These are phyloP conservation scores for Macrophomina pseudophaseolina DNA, from an alignment of 2,329 filamentous ascomycete genomes.

Conservation along the genomic window DNA sequence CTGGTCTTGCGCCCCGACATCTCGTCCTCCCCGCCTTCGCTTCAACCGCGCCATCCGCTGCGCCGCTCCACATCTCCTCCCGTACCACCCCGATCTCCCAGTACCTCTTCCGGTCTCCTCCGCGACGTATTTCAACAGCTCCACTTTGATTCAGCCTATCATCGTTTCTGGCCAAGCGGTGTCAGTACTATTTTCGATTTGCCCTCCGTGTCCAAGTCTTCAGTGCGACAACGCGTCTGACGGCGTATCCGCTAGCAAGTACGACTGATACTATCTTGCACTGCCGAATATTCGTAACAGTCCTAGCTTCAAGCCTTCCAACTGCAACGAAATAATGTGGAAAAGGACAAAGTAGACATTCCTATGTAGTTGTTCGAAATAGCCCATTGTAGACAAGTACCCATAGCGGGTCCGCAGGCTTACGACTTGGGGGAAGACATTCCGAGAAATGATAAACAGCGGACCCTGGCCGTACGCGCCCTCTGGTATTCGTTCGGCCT, in stretches of 20 bases:
- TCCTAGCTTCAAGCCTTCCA: too few species aligned
- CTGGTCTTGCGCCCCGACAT: background rate
- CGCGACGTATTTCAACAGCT: slow-evolving; percentile 1
- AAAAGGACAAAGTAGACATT: too few species aligned
- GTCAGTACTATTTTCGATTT: slow-evolving; percentile 4
- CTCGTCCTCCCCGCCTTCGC: slow-evolving; percentile 8
- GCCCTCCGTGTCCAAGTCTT: background rate
- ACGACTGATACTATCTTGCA: background rate
- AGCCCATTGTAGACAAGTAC: too few species aligned
- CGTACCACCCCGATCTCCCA: background rate
- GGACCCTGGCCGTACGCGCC: too few species aligned
- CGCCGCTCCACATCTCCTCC: slow-evolving; percentile 1
- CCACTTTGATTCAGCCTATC: slow-evolving; percentile 8
- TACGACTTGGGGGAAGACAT: too few species aligned
- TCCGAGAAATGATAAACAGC: too few species aligned
- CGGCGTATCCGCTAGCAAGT: too few species aligned
- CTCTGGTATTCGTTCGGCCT: too few species aligned
- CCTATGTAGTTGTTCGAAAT: too few species aligned
- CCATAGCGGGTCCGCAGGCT: too few species aligned
- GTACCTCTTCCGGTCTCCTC: slow-evolving; percentile 1
- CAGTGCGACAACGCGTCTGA: background rate
- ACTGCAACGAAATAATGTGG: too few species aligned
- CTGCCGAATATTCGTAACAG: too few species aligned
- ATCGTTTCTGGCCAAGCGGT: background rate
- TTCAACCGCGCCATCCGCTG: background rate